These are phyloP conservation scores for Blastobotrys indianensis DNA, from an alignment of 1,139 yeast genomes.

Conservation along the genomic window DNA sequence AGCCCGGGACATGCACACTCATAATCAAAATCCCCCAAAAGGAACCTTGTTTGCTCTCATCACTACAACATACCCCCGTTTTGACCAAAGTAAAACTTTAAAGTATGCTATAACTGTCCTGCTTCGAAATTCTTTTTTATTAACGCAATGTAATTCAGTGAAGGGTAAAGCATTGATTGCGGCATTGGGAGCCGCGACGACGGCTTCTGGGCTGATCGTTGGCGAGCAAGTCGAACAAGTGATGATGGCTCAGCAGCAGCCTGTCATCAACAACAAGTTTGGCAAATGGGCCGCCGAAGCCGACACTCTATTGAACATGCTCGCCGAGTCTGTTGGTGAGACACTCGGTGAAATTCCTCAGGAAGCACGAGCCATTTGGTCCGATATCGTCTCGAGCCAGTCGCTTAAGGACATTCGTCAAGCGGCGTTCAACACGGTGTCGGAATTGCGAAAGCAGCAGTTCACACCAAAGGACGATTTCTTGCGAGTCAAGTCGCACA, in stretches of 20 bases:
- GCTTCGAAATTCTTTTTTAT: too few species aligned
- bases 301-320: not conserved
- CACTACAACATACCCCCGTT: too few species aligned
- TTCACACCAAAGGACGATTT: not conserved
- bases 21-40: too few species aligned
- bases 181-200: not conserved
- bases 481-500: not conserved
- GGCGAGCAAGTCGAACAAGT: slow-evolving; percentile 10
- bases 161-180: not conserved
- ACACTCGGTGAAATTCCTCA: not conserved
- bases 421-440: not conserved
- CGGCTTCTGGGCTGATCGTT: slow-evolving; percentile 2
- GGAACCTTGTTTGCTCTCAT: too few species aligned
- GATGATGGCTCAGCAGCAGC: not conserved
- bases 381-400: not conserved
- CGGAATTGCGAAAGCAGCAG: not conserved
- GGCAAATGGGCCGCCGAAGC: not conserved
- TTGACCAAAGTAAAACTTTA: too few species aligned
- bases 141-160: too few species aligned
- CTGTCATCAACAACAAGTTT: not conserved
- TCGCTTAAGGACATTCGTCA: not conserved
- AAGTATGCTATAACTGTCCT: too few species aligned
- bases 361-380: slow-evolving; percentile 1
- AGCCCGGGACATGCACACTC: too few species aligned
- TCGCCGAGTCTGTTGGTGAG: not conserved